Base-by-base conservation (phyloP, 352 stramenopile genomes). In the Pythium brassicae region DNA sequence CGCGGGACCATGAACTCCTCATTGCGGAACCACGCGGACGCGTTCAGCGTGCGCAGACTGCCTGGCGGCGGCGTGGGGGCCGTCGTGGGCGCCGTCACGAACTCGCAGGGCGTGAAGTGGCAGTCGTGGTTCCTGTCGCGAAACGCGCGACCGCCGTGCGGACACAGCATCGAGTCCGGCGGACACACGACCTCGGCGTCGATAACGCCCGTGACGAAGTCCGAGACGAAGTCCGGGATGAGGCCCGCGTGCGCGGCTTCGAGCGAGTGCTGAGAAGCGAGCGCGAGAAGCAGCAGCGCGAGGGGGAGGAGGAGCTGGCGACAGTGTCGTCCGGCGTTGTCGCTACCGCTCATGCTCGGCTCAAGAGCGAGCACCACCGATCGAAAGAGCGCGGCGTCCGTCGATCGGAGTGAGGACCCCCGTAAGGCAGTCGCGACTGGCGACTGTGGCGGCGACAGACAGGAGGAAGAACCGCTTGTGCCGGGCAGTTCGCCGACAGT, bases 91-190 rank as follows among this genome's bases (percentile, higher is more conserved):
- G 65, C 25, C 4, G 59, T 17, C 0, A 81, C 60, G 19, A 81
- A 59, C 37, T 70, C 59, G 45, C 75, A 85, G 7, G 70, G 70
- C 4, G 69, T 74, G 61, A 83, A 83, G 27, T 61, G 53, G 50
- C 72, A 83, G n/a, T 65, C 35, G 53, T 77, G 61, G 7, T 61
- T 50, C 17, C 37, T 53, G 32, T 80, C 61, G 37, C 72, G 74
- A 42, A 71, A 81, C 3, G 65, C 60, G 39, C 65, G 65, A 4
- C 60, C 65, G 52, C 69, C 69, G 45, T 79, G 67, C 20, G 70
- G 62, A 57, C 74, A 85, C 32, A 66, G 25, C 12, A 70, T 29
- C 37, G 63, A 75, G 63, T 83, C 71, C 1, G 63, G 57, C 2
- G 65, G 61, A 49, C 74, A 85, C 49, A 78, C 58, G 2, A 29